Evolutionary conservation across 352 stramenopile genomes (phyloP).

Genomic region (Phytophthora hybrid): DNA sequence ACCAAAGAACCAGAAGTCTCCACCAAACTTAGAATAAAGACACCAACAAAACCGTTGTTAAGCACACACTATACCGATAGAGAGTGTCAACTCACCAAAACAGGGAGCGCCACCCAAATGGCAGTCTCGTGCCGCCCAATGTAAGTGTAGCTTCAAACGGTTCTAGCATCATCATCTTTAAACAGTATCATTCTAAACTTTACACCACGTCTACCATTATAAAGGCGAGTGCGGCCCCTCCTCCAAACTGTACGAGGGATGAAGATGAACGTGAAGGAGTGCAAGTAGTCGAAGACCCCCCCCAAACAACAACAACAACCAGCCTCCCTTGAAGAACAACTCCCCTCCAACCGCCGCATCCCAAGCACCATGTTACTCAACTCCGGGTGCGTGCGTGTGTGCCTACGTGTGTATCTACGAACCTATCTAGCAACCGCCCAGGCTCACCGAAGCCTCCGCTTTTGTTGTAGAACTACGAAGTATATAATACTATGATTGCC

Average conservation of each 20-base stretch:
- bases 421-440: conserved; percentile 17
- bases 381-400: conserved; percentile 14
- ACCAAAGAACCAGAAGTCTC: not conserved
- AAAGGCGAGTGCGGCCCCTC: conserved; percentile 22
- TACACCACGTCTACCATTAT: conserved; percentile 49
- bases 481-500: conserved; percentile 53
- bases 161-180: not conserved
- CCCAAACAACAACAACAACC: not conserved
- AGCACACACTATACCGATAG: not conserved
- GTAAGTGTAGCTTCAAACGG: not conserved
- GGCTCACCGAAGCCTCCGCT: not conserved
- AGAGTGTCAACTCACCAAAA: not conserved
- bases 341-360: conserved; percentile 18
- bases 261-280: conserved; percentile 33
- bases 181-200: not conserved
- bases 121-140: not conserved
- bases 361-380: not conserved
- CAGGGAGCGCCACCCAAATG: not conserved
- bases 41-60: not conserved
- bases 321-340: conserved; percentile 4
- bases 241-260: conserved; percentile 42
- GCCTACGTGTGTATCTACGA: conserved; percentile 39
- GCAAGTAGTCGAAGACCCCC: conserved; percentile 37
- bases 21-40: not conserved
- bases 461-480: conserved; percentile 65